Evolutionary conservation across 2,329 filamentous ascomycete genomes (phyloP), one percentile per base, ranked within the genome.

Genomic region (Cryphonectria nitschkei): DNA sequence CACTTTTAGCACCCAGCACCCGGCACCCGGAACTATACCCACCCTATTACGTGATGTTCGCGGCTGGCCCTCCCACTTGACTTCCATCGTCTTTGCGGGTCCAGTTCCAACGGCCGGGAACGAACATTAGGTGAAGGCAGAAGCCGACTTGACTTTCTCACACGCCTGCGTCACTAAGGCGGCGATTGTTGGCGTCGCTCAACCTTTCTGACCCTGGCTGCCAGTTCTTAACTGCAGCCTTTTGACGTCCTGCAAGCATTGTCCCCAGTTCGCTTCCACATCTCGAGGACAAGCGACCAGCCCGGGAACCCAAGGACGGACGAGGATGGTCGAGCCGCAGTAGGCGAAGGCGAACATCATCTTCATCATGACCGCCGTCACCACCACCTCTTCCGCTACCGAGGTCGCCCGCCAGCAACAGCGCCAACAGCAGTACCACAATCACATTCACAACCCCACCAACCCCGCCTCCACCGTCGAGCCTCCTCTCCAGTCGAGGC

Each of bases 351-450:
- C 46, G 46, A 50, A 50, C 6, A 32, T 32, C 54, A 50, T 69
- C 60, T 64, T 60, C 58, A 65, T 32, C 46, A 72, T 72, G 71
- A 72, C 71, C 65, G 68, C 68, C 60, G 68, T 68, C 68, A 68
- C 71, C n/a, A 68, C 71, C 52, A 68, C 71, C 37, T 63, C 70
- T 65, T 65, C 39, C 8, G 41, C 22, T 52, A 14, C 63, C 29
- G 26, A 46, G 29, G 29, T 50, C 43, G 54, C 37, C 43, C 68
- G 65, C 39, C 65, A 68, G 22, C 64, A 66, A 34, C 64, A 58
- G 39, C 37, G 61, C 26, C 61, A 64, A 14, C 11, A 26, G 14
- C 63, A n/a, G 26, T n/a, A 43, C 34, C 52, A 60, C 52, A 34
- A 11, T 22, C 16, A 60, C 52, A n/a, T 2, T 11, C 16, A 22